phyloP scores from a whole-genome alignment of 805 yeast species.

The Ogataea paraovalis region DNA sequence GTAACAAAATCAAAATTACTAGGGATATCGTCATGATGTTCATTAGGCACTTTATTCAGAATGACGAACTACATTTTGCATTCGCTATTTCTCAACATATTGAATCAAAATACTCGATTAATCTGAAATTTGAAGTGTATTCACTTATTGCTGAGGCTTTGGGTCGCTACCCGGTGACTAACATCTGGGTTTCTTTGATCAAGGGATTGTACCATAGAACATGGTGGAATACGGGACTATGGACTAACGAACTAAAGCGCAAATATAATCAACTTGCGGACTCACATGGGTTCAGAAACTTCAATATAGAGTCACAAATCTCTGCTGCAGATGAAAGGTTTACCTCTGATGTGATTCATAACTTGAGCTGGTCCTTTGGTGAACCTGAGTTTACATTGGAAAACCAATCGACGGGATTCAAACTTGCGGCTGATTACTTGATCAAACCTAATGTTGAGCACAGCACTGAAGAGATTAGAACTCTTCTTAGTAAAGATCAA shows the following conservation, averaged over 20 bases:
- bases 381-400: slow-evolving; percentile 2
- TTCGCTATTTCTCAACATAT: background rate
- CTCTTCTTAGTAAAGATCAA: background rate
- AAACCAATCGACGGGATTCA: slow-evolving; percentile 1
- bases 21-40: background rate
- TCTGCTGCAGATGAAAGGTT: background rate
- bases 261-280: background rate
- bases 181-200: background rate
- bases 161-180: slow-evolving; percentile 1
- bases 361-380: slow-evolving; percentile 1
- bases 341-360: background rate
- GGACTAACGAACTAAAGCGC: background rate
- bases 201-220: slow-evolving; percentile 1
- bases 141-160: slow-evolving; percentile 2
- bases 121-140: slow-evolving; percentile 1
- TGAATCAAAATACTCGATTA: background rate
- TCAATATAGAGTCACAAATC: background rate
- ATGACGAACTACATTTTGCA: slow-evolving; percentile 4
- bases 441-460: background rate
- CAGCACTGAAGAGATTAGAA: background rate
- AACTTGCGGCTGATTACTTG: background rate
- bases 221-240: slow-evolving; percentile 2
- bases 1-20: background rate
- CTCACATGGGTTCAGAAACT: background rate
- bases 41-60: background rate